Conservation (phyloP, 2,329 filamentous ascomycete genomes). For the Botrytis sinoallii region DNA sequence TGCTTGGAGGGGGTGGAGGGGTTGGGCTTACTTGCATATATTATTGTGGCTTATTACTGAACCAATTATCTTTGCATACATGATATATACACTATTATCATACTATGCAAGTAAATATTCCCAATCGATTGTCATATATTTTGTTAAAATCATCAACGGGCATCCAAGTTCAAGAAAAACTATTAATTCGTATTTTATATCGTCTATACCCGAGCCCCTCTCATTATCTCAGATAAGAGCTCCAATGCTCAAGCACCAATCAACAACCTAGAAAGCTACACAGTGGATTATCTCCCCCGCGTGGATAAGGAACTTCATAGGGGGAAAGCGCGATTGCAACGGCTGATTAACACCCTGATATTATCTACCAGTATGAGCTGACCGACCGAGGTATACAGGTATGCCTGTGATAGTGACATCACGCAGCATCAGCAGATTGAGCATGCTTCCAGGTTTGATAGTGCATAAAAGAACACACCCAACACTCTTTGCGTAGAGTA, state of each 20-base stretch:
- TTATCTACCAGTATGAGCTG: not conserved
- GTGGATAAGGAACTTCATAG: not conserved
- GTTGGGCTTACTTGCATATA: not conserved
- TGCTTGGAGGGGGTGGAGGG: not conserved
- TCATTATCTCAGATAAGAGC: not conserved
- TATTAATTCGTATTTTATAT: not conserved
- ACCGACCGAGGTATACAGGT: not conserved
- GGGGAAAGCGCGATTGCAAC: not conserved
- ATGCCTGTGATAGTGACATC: constrained; percentile 1
- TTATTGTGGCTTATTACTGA: not conserved
- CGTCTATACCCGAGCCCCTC: not conserved
- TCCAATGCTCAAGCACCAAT: not conserved
- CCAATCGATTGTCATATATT: not conserved
- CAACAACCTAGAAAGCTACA: not conserved
- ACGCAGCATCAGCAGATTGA: not conserved
- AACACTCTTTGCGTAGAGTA: not conserved
- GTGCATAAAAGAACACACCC: not conserved
- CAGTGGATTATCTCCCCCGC: not conserved
- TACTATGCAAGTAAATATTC: not conserved
- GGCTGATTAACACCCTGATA: not conserved
- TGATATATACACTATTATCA: not conserved
- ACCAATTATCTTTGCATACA: not conserved
- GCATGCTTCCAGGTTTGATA: not conserved
- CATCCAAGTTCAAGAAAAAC: not conserved
- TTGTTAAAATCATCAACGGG: not conserved